Evolutionary conservation across 345 rosid species (phyloP).

Genomic region (Reutealis trisperma): DNA sequence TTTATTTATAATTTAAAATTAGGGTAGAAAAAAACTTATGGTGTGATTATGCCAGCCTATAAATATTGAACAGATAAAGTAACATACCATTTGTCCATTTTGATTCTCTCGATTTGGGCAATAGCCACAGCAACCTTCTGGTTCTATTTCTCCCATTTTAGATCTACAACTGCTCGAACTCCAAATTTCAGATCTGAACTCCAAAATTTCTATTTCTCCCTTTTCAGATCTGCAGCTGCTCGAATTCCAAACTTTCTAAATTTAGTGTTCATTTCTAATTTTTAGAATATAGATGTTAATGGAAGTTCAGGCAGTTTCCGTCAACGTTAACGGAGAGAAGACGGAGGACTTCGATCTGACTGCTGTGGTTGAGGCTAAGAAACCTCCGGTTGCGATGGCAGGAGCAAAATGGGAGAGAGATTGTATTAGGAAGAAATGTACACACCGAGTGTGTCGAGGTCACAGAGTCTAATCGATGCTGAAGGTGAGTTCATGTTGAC

Average conservation of each 20-base stretch:
- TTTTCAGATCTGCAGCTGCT: not conserved
- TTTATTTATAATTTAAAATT: no score
- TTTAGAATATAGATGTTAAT: not conserved
- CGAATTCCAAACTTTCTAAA: not conserved
- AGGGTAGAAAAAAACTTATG: no score
- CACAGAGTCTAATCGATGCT: conserved; percentile 84
- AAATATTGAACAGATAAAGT: no score
- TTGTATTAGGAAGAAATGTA: conserved; percentile 79
- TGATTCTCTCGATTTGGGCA: no score
- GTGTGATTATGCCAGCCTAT: no score
- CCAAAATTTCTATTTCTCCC: no score
- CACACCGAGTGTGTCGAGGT: conserved; percentile 80
- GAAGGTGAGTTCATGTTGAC: conserved; percentile 82
- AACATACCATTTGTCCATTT: no score
- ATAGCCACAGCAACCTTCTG: no score
- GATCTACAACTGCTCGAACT: no score
- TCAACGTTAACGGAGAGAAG: not conserved
- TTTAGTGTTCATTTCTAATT: not conserved
- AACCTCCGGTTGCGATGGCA: conserved; percentile 40
- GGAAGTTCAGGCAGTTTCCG: not conserved
- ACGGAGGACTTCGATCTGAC: conserved; percentile 45
- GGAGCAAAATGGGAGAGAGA: conserved; percentile 46
- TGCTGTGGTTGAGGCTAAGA: conserved; percentile 39
- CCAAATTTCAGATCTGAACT: no score
- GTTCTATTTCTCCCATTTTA: no score